A percentile compares a stretch with the other conserved stretches of the same genome.
Conservation (phyloP, 805 yeast species). For the Lipomyces sp. region DNA sequence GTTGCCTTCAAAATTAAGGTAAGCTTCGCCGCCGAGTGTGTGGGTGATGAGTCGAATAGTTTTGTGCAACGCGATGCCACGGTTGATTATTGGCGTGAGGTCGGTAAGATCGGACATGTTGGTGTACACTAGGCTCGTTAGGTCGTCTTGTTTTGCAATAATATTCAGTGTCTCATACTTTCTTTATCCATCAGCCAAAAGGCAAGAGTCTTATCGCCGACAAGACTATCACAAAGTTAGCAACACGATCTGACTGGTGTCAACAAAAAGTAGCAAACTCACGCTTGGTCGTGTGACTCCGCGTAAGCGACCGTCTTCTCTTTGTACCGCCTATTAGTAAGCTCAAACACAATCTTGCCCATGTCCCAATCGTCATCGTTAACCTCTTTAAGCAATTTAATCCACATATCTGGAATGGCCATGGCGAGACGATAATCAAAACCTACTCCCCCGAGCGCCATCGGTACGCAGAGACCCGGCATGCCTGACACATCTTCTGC, state of each 20-base stretch:
- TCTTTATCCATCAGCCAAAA: conserved; percentile 99
- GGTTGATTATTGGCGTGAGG: conserved; percentile 75
- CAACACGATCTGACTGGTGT: not conserved
- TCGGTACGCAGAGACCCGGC: conserved; percentile 88
- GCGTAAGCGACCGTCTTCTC: conserved; percentile 91
- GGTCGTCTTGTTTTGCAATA: not conserved
- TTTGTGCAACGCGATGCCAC: conserved; percentile 91
- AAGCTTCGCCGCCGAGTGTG: conserved; percentile 95
- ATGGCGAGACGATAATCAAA: conserved; percentile 91
- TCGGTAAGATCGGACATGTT: conserved; percentile 82
- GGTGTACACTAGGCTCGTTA: conserved; percentile 72
- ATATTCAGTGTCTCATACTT: conserved; percentile 7
- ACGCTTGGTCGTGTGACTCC: conserved; percentile 95
- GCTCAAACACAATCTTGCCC: conserved; percentile 75
- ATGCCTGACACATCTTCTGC: conserved; percentile 98
- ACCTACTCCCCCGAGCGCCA: conserved; percentile 82
- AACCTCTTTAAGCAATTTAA: conserved; percentile 82
- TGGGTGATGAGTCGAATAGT: conserved; percentile 87
- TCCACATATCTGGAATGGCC: conserved; percentile 99
- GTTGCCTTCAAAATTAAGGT: conserved; percentile 94
- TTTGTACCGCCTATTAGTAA: conserved; percentile 84
- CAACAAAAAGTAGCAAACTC: not conserved
- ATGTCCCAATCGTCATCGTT: conserved; percentile 91
- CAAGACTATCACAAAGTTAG: conserved; percentile 50
- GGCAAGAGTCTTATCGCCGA: conserved; percentile 94